A percentile compares a stretch with the other conserved stretches of the same genome.
phyloP scores from a whole-genome alignment of 1,284 basidiomycete genomes.

The Puccinia triticina region DNA sequence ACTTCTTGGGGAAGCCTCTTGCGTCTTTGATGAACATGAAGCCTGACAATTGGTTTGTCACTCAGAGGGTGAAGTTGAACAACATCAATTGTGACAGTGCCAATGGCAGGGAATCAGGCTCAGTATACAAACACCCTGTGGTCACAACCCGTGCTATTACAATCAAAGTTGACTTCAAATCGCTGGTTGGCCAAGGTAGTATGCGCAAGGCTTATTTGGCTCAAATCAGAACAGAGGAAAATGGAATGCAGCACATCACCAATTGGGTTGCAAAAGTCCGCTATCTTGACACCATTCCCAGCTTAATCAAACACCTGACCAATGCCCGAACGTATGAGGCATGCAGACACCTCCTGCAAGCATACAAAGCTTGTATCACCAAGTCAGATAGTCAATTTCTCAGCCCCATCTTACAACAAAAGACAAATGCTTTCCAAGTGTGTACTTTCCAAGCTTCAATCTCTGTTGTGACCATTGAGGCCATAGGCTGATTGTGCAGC shows the following conservation, averaged over 20 bases:
- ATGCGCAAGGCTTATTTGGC: neutral
- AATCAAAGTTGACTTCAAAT: neutral
- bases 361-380: neutral
- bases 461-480: too few species aligned
- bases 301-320: neutral
- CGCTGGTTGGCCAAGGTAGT: neutral
- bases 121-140: neutral
- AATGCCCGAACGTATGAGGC: constrained; percentile 9
- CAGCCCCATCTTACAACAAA: neutral
- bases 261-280: neutral
- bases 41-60: neutral
- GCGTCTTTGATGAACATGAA: neutral
- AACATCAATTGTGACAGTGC: neutral
- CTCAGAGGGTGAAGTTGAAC: constrained; percentile 13
- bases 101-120: neutral
- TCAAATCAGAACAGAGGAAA: neutral
- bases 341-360: neutral
- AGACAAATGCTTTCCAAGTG: neutral
- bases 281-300: neutral
- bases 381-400: neutral
- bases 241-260: neutral
- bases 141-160: neutral
- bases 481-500: too few species aligned
- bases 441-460: too few species aligned
- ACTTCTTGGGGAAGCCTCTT: neutral